These are phyloP conservation scores for Melanogaster broomeanus DNA, from an alignment of 768 basidiomycete species.

Conservation along the genomic window DNA sequence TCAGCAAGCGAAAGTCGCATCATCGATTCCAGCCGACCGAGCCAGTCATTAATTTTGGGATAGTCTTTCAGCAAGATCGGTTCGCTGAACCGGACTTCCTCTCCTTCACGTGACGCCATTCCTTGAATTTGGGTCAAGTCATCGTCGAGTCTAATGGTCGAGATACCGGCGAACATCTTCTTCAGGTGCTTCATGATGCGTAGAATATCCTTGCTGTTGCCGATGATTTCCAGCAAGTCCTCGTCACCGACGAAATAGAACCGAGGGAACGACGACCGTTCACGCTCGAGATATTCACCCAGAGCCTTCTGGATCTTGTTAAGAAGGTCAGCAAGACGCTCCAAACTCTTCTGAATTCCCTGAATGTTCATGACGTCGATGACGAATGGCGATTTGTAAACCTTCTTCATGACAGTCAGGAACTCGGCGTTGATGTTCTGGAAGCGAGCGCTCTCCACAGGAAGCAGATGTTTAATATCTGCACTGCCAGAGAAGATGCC, in stretches of 20 bases:
- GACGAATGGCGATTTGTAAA: constrained; percentile 98
- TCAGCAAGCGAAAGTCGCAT: constrained; percentile 90
- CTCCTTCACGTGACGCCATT: constrained; percentile 95
- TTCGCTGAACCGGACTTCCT: constrained; percentile 82
- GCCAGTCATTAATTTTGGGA: constrained; percentile 99
- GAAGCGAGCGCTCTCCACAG: constrained; percentile 96
- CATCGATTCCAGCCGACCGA: constrained; percentile 86
- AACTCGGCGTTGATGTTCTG: constrained; percentile 99
- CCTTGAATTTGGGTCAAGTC: constrained; percentile 87
- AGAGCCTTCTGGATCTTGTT: constrained; percentile 99
- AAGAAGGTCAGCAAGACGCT: constrained; percentile 92
- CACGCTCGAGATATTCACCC: constrained; percentile 97
- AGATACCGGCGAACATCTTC: constrained; percentile 99
- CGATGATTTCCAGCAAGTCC: constrained; percentile 97
- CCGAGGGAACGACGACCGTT: constrained; percentile 96
- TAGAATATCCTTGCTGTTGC: constrained; percentile 97
- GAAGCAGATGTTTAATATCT: constrained; percentile 98
- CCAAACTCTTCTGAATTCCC: constrained; percentile 95
- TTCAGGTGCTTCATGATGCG: constrained; percentile 99
- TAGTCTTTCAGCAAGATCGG: constrained; percentile 89
- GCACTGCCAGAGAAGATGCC: constrained; percentile 99
- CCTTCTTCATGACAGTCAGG: constrained; percentile 98
- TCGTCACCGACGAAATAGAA: constrained; percentile 99
- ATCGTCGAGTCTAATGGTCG: constrained; percentile 85
- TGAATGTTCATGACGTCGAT: constrained; percentile 96